Evolutionary conservation across 1,284 basidiomycete genomes (phyloP).

Genomic region (Tilletia horrida): DNA sequence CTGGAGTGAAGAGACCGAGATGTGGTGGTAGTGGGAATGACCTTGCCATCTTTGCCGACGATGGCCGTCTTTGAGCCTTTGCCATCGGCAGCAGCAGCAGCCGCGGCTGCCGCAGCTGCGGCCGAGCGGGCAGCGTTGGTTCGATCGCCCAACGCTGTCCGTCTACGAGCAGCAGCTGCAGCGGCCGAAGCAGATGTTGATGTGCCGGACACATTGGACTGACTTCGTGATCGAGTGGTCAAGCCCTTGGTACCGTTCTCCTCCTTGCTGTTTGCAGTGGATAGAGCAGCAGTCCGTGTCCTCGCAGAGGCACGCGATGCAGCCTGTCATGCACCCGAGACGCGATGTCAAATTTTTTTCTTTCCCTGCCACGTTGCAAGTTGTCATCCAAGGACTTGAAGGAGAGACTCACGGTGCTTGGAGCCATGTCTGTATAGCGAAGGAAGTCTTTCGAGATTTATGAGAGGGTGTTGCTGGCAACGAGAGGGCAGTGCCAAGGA

Average conservation of each 20-base stretch:
- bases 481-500: no score
- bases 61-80: slow-evolving; percentile 8
- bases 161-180: slow-evolving; percentile 2
- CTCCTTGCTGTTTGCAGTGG: not conserved
- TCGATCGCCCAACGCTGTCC: slow-evolving; percentile 9
- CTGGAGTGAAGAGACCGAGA: not conserved
- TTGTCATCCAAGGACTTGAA: not conserved
- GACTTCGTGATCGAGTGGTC: slow-evolving; percentile 15
- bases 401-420: not conserved
- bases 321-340: not conserved
- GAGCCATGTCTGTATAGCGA: not conserved
- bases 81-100: not conserved
- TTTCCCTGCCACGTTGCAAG: not conserved
- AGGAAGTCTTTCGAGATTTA: no score
- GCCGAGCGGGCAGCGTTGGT: slow-evolving; percentile 4
- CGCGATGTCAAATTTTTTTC: not conserved
- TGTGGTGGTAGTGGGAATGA: not conserved
- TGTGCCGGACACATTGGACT: slow-evolving; percentile 1
- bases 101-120: not conserved
- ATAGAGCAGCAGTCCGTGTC: not conserved
- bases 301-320: not conserved
- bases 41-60: not conserved
- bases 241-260: slow-evolving; percentile 7
- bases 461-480: no score
- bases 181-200: not conserved